phyloP scores from a whole-genome alignment of 2,329 filamentous ascomycete species.

The Ophiocordyceps camponoti-saundersi region DNA sequence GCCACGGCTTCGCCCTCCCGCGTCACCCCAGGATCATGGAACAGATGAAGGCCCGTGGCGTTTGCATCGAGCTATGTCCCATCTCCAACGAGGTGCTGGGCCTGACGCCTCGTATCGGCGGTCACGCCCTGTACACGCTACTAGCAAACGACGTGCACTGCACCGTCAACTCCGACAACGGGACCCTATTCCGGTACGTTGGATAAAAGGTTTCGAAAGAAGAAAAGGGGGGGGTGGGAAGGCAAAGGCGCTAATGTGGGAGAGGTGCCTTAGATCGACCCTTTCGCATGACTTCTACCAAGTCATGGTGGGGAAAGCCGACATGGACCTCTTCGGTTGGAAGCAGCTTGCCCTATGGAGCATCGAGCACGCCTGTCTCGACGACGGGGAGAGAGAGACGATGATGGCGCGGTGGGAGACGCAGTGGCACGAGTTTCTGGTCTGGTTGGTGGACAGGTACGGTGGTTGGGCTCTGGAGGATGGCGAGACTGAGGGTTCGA shows the following conservation, averaged over 20 bases:
- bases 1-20: conserved; percentile 54
- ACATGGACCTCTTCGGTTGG: conserved; percentile 54
- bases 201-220: background rate
- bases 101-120: conserved; percentile 45
- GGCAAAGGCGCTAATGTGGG: background rate
- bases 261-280: conserved; percentile 34
- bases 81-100: conserved; percentile 65
- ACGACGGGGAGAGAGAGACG: conserved; percentile 18
- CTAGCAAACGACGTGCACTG: conserved; percentile 59
- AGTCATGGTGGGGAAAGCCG: conserved; percentile 48
- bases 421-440: conserved; percentile 42
- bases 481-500: background rate
- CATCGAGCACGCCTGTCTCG: conserved; percentile 40
- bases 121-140: conserved; percentile 50
- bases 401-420: conserved; percentile 28
- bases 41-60: conserved; percentile 41
- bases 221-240: background rate
- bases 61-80: conserved; percentile 62
- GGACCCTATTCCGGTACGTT: conserved; percentile 47
- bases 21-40: conserved; percentile 51
- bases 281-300: conserved; percentile 67
- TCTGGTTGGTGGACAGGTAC: conserved; percentile 28
- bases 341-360: conserved; percentile 51
- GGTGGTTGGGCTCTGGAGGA: conserved; percentile 4
- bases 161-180: conserved; percentile 60